phyloP scores from a whole-genome alignment of 2,329 filamentous ascomycete genomes.

The Fusarium neocosmosporiellum region DNA sequence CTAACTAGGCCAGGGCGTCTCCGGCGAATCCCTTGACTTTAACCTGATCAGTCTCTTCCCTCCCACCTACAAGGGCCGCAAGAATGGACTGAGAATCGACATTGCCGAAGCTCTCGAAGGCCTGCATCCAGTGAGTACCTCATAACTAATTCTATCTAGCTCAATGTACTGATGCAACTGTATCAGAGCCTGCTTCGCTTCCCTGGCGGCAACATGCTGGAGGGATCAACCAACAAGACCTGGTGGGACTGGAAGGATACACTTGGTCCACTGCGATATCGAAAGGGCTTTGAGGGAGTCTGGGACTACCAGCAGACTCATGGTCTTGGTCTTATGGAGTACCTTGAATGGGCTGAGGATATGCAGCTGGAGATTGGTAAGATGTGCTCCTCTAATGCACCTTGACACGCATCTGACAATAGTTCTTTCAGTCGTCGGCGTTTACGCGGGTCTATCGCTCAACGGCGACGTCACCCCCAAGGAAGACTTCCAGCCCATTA shows the following conservation, averaged over 20 bases:
- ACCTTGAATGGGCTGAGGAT: constrained; percentile 70
- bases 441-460: constrained; percentile 68
- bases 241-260: constrained; percentile 66
- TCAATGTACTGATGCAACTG: neutral
- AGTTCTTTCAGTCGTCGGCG: constrained; percentile 58
- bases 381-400: constrained; percentile 10
- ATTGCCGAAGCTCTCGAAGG: constrained; percentile 64
- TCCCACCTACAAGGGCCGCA: constrained; percentile 66
- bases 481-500: constrained; percentile 63
- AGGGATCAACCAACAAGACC: constrained; percentile 55
- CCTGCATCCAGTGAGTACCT: constrained; percentile 58
- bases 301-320: constrained; percentile 73
- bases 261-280: constrained; percentile 63
- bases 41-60: constrained; percentile 70
- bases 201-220: constrained; percentile 73
- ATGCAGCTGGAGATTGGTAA: constrained; percentile 64
- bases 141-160: accelerated
- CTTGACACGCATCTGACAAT: neutral
- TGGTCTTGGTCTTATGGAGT: constrained; percentile 71
- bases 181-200: constrained; percentile 68
- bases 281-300: constrained; percentile 66
- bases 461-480: constrained; percentile 63
- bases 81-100: constrained; percentile 68
- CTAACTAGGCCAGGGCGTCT: constrained; percentile 43
- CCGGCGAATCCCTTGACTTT: constrained; percentile 62